Evolutionary conservation across 2,329 filamentous ascomycete genomes (phyloP).

Genomic region (Calonectria multiphialidica): DNA sequence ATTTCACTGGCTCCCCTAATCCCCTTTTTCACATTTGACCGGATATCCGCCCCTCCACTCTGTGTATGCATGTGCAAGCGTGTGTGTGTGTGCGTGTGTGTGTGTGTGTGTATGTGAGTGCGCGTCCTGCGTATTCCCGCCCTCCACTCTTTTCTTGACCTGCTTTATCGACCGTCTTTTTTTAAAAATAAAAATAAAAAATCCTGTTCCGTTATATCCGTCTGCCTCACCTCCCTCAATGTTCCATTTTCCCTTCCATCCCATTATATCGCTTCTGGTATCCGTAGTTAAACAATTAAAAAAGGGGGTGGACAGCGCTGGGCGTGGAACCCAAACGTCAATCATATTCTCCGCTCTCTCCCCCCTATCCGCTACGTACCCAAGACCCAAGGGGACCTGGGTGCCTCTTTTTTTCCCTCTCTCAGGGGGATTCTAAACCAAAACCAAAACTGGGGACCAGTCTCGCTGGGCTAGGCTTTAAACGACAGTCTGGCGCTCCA

Average conservation of each 20-base stretch:
- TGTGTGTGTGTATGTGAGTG: background rate
- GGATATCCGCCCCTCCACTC: constrained; percentile 8
- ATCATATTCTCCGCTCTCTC: constrained; percentile 8
- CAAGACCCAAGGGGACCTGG: background rate
- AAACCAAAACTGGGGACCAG: constrained; percentile 1
- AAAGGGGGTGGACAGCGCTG: background rate
- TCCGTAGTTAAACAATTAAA: constrained; percentile 1
- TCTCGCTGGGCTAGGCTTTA: constrained; percentile 2
- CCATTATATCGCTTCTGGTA: background rate
- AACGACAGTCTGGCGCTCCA: background rate
- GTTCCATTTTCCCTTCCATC: background rate
- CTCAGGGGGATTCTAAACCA: constrained; percentile 1
- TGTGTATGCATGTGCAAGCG: background rate
- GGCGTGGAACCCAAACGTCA: constrained; percentile 4
- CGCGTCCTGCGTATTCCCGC: constrained; percentile 6
- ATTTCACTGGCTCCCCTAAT: constrained; percentile 8
- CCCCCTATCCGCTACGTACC: constrained; percentile 8
- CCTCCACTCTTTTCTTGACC: background rate
- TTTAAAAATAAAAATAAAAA: too few species aligned
- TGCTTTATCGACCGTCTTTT: background rate
- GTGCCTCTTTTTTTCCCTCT: background rate
- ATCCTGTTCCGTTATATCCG: constrained; percentile 3
- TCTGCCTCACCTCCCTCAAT: background rate
- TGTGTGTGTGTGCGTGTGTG: background rate
- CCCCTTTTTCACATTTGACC: constrained; percentile 4